phyloP scores from a whole-genome alignment of 2,329 filamentous ascomycete genomes.

The Monilinia polystroma region DNA sequence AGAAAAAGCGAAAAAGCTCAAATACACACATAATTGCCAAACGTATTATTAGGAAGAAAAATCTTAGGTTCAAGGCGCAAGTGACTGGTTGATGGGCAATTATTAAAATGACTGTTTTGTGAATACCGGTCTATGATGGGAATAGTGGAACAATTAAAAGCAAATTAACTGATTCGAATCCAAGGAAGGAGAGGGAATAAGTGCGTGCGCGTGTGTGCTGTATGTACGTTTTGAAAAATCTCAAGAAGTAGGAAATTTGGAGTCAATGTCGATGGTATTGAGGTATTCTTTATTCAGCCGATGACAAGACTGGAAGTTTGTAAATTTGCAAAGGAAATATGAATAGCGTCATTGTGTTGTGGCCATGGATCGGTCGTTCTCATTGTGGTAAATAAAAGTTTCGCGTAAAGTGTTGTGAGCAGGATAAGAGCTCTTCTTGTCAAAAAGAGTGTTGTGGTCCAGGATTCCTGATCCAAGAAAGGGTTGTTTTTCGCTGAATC shows the following conservation, averaged over 20 bases:
- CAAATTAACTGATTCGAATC: conserved; percentile 8
- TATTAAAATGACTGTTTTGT: conserved; percentile 15
- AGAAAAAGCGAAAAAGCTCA: conserved; percentile 8
- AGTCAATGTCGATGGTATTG: conserved; percentile 14
- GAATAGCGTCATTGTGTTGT: conserved; percentile 13
- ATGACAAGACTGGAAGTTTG: conserved; percentile 9
- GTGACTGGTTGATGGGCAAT: neutral
- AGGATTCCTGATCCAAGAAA: conserved; percentile 40
- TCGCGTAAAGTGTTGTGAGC: conserved; percentile 26
- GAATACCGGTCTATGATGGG: conserved; percentile 14
- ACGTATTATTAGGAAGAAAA: conserved; percentile 9
- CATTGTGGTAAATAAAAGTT: conserved; percentile 21
- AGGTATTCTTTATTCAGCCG: neutral
- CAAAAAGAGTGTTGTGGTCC: conserved; percentile 35
- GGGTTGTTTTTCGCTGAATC: conserved; percentile 26
- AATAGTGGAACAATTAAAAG: conserved; percentile 12
- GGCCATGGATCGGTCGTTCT: conserved; percentile 7
- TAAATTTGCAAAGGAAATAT: conserved; percentile 9
- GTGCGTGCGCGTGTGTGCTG: neutral
- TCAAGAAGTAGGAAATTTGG: conserved; percentile 1
- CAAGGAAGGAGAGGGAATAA: neutral
- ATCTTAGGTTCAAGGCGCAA: conserved; percentile 9
- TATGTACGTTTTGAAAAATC: conserved; percentile 15
- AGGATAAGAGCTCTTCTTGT: conserved; percentile 25
- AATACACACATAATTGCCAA: conserved; percentile 2